phyloP scores from a whole-genome alignment of 805 yeast species.

The Saccharomyces jurei region DNA sequence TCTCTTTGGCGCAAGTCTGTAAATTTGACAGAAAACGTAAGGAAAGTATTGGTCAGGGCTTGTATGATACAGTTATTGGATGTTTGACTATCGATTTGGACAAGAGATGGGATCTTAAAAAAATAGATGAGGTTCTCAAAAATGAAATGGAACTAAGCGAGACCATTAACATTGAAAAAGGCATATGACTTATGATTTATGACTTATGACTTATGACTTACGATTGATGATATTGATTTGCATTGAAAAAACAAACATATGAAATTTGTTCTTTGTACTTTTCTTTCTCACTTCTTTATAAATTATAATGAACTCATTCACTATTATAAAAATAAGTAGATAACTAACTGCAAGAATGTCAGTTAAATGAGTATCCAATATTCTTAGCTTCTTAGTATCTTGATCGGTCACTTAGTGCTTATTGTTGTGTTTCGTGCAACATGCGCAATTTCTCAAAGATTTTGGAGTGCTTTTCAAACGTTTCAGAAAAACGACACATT shows the following conservation, averaged over 20 bases:
- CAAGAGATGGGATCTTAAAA: constrained; percentile 44
- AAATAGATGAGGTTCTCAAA: constrained; percentile 19
- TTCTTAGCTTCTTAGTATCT: neutral
- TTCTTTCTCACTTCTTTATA: neutral
- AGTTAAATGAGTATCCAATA: neutral
- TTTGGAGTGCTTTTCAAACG: neutral
- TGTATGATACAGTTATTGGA: constrained; percentile 38
- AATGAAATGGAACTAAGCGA: neutral
- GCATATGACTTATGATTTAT: neutral
- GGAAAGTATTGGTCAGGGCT: constrained; percentile 6
- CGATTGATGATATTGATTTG: neutral
- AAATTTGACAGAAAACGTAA: constrained; percentile 16
- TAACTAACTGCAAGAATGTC: neutral
- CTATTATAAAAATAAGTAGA: neutral
- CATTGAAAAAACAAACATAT: neutral
- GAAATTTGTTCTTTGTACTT: neutral
- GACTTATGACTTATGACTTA: neutral
- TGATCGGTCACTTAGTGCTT: neutral
- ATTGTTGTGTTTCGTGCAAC: neutral
- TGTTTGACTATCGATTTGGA: constrained; percentile 46
- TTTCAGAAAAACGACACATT: neutral
- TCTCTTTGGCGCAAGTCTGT: constrained; percentile 37
- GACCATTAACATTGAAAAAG: neutral
- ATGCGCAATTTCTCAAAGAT: neutral
- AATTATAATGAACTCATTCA: neutral